phyloP scores from a whole-genome alignment of 257 asterid species.

The Verbena officinalis region DNA sequence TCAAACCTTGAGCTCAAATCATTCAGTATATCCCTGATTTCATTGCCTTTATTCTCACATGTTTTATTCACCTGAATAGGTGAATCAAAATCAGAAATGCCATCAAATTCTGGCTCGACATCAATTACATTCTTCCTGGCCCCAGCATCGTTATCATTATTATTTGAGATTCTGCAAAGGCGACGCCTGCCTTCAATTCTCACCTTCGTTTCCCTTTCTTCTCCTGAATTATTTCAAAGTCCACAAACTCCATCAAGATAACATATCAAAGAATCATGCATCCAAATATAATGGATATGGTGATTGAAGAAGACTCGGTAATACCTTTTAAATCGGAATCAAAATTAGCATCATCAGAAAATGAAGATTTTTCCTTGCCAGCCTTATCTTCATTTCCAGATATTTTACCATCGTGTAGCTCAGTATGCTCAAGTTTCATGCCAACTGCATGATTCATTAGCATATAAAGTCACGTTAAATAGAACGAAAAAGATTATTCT shows the following conservation, averaged over 20 bases:
- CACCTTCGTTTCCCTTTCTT: slow-evolving; percentile 52
- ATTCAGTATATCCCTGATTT: slow-evolving; percentile 77
- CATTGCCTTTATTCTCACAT: slow-evolving; percentile 50
- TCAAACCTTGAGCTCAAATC: slow-evolving; percentile 83
- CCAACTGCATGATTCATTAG: slow-evolving; percentile 27
- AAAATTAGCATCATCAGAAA: slow-evolving; percentile 32
- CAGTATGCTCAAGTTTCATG: slow-evolving; percentile 21
- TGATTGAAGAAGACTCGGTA: slow-evolving; percentile 6
- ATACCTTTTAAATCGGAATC: slow-evolving; percentile 37
- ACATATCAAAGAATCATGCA: slow-evolving; percentile 2
- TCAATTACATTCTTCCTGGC: slow-evolving; percentile 25
- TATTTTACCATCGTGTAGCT: slow-evolving; percentile 25
- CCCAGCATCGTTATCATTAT: slow-evolving; percentile 29
- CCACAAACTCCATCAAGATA: slow-evolving; percentile 27
- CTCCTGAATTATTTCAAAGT: slow-evolving; percentile 41
- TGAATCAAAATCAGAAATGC: slow-evolving; percentile 58
- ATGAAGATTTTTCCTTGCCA: slow-evolving; percentile 29
- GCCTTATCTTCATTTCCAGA: slow-evolving; percentile 31
- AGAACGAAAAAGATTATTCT: background rate
- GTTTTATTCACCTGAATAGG: slow-evolving; percentile 46
- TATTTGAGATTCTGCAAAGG: slow-evolving; percentile 63
- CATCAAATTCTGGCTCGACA: slow-evolving; percentile 39
- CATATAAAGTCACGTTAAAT: background rate
- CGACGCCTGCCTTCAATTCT: slow-evolving; percentile 86
- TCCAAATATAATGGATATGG: slow-evolving; percentile 12